phyloP scores from a whole-genome alignment of 306 rosid species.

The Psophocarpus tetragonolobus region DNA sequence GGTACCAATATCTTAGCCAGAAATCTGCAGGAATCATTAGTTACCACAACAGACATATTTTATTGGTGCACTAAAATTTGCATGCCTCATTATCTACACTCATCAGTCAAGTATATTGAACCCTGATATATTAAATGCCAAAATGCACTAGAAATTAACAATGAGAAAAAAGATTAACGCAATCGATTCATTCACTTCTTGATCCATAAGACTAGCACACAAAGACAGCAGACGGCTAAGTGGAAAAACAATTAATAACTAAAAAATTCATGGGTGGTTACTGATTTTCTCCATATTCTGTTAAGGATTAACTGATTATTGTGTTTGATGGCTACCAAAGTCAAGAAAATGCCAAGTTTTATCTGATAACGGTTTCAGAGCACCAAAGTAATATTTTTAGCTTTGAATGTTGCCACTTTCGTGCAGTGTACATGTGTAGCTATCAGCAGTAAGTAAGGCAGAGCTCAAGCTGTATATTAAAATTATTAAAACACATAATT shows the following conservation, averaged over 20 bases:
- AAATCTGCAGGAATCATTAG: conserved; percentile 58
- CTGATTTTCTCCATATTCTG: conserved; percentile 16
- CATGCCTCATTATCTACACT: conserved; percentile 15
- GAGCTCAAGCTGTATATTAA: background rate
- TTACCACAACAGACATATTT: conserved; percentile 27
- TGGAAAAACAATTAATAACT: conserved; percentile 27
- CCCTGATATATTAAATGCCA: background rate
- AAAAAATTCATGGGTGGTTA: background rate
- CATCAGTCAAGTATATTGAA: background rate
- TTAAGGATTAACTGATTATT: conserved; percentile 4
- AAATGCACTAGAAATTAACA: background rate
- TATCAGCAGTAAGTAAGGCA: background rate
- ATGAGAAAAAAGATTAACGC: background rate
- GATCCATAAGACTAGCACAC: background rate
- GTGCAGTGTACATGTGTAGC: background rate
- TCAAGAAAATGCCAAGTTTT: background rate
- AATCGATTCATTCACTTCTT: background rate
- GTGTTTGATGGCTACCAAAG: background rate
- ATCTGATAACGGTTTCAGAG: conserved; percentile 1
- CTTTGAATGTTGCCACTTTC: background rate
- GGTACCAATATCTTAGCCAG: conserved; percentile 93
- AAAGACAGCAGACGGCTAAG: background rate
- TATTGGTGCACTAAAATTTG: conserved; percentile 26
- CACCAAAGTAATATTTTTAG: background rate
- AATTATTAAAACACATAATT: conserved; percentile 8